Base-by-base conservation (phyloP, 257 asterid genomes). In the Asclepias syriaca region DNA sequence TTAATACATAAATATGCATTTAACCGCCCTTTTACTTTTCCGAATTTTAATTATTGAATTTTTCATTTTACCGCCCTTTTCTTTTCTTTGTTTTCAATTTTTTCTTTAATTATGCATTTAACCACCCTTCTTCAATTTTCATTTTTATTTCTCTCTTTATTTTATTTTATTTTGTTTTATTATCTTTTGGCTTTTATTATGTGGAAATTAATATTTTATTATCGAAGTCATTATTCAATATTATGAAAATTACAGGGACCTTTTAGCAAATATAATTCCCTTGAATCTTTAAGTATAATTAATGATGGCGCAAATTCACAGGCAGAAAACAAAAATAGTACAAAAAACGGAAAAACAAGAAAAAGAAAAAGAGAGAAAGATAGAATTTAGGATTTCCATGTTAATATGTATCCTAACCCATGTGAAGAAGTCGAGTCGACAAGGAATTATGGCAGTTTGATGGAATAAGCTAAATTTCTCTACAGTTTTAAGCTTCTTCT, bases 401-500 rank as follows among this genome's bases (percentile, higher is more conserved):
- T 45, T 10, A 22, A 0, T 51, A 68, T 46, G 18, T 53, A n/a
- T 15, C 22, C 16, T 43, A 6, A 6, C 48, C 60, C 66, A 13
- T 43, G 50, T 37, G 64, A 78, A 68, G 72, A 27, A 34, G 68
- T 77, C 72, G 27, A 61, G 57, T 59, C 32, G 56, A 24, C 79
- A 63, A 34, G 71, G 9, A 40, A 51, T 45, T 45, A 56, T 74
- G 40, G 63, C 56, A 24, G 51, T 57, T 67, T 75, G n/a, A n/a
- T 56, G 76, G 78, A 81, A 69, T 74, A 72, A 55, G 72, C 77
- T 13, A 59, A 46, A 58, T n/a, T 68, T 69, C 67, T 65, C 64
- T 32, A 29, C 74, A 9, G 48, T 63, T 63, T 24, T 72, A 8
- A 61, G 75, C 74, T 66, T 56, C 74, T 66, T 49, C 70, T 24